Percentiles rank a stretch among this genome's conserved stretches.
Conservation (phyloP, 345 rosid genomes). For the Ailanthus altissimus region DNA sequence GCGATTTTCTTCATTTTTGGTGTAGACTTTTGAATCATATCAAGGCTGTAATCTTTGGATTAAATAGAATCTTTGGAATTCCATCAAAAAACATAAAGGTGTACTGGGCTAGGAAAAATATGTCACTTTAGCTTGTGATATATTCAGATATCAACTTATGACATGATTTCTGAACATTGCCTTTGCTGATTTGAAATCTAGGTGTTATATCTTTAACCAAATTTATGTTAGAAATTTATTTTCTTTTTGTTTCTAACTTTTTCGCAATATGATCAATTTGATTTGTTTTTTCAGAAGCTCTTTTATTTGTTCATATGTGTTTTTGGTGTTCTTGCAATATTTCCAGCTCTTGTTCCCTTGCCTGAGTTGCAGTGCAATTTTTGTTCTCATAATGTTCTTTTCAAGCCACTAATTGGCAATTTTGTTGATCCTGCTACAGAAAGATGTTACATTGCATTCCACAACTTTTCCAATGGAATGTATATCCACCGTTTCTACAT, state of each 20-base stretch:
- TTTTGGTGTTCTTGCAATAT: neutral
- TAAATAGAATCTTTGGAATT: too few relatives aligned
- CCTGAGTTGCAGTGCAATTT: neutral
- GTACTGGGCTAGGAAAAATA: too few relatives aligned
- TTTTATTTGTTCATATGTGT: neutral
- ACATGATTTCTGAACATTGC: too few relatives aligned
- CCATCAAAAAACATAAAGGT: too few relatives aligned
- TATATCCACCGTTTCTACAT: neutral
- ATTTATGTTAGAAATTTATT: neutral
- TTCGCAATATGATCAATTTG: neutral
- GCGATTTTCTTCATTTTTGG: too few relatives aligned
- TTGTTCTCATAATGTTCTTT: neutral
- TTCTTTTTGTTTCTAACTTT: neutral
- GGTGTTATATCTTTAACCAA: too few relatives aligned
- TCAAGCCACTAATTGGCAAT: neutral
- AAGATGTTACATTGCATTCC: neutral
- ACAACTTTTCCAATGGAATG: conserved; percentile 1
- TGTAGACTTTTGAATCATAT: too few relatives aligned
- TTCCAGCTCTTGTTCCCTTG: neutral
- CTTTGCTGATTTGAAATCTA: too few relatives aligned
- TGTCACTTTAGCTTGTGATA: too few relatives aligned
- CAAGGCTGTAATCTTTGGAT: too few relatives aligned
- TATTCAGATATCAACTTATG: too few relatives aligned
- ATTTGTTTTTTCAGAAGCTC: neutral
- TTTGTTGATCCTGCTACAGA: neutral